These are phyloP conservation scores for Podaxis sp. DNA, from an alignment of 768 basidiomycete genomes.

Conservation along the genomic window DNA sequence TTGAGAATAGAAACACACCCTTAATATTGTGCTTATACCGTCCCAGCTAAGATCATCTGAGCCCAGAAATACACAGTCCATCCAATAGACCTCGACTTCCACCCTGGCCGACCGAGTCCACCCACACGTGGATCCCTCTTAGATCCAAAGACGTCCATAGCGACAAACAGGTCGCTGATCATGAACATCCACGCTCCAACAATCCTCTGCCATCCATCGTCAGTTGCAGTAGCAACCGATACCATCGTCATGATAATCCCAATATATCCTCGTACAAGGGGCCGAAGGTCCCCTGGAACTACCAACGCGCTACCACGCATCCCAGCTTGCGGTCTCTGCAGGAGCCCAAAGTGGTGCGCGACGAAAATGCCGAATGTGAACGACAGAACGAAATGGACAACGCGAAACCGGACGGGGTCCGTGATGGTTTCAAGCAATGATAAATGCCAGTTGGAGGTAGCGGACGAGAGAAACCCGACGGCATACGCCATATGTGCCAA, in stretches of 20 bases:
- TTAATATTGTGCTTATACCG: conserved; percentile 13
- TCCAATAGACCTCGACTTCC: conserved; percentile 22
- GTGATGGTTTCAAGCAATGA: neutral
- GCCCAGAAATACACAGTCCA: conserved; percentile 25
- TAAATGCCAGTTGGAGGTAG: neutral
- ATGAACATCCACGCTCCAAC: conserved; percentile 23
- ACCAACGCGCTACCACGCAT: conserved; percentile 2
- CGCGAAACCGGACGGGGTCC: conserved; percentile 8
- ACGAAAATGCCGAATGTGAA: conserved; percentile 16
- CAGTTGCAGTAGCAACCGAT: conserved; percentile 25
- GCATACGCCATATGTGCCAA: conserved; percentile 23
- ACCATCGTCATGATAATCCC: conserved; percentile 24
- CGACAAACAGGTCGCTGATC: conserved; percentile 26
- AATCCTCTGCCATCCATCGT: conserved; percentile 20
- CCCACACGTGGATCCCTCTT: conserved; percentile 6
- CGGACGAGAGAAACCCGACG: conserved; percentile 13
- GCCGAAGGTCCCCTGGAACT: conserved; percentile 18
- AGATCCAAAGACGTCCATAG: conserved; percentile 20
- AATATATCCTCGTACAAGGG: conserved; percentile 19
- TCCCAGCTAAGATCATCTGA: conserved; percentile 22
- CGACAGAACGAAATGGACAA: conserved; percentile 16
- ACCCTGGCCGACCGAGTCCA: conserved; percentile 11
- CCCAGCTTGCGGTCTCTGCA: conserved; percentile 5
- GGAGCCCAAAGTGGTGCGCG: conserved; percentile 21
- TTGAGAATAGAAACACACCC: conserved; percentile 3